phyloP scores from a whole-genome alignment of 305 asterid species.

The Ajuga reptans region DNA sequence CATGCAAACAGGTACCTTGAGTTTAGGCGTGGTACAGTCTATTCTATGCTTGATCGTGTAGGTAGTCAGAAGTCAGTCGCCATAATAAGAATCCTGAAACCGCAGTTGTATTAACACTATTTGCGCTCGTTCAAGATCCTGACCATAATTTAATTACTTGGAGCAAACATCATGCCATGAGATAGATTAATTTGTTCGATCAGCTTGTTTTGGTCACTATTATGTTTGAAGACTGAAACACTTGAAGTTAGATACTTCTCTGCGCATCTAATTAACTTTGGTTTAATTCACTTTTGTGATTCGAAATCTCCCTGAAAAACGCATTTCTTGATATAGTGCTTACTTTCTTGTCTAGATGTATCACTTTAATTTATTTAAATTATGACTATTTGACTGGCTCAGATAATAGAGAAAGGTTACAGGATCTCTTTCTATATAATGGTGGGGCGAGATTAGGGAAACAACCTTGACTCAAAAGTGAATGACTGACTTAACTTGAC shows the following conservation, averaged over 20 bases:
- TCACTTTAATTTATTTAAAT: background rate
- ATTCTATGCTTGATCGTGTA: background rate
- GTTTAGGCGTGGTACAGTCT: background rate
- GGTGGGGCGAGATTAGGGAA: background rate
- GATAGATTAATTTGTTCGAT: background rate
- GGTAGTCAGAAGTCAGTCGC: background rate
- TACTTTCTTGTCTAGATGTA: background rate
- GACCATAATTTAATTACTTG: background rate
- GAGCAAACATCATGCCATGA: background rate
- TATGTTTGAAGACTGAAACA: background rate
- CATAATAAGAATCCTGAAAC: background rate
- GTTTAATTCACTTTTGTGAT: background rate
- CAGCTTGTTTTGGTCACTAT: background rate
- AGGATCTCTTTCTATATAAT: background rate
- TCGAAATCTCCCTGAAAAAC: background rate
- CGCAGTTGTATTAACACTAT: background rate
- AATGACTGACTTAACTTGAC: background rate
- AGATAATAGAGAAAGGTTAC: background rate
- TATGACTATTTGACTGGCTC: background rate
- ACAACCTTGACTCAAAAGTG: background rate
- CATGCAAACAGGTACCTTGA: constrained; percentile 4
- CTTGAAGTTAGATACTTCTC: background rate
- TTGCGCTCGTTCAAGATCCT: background rate
- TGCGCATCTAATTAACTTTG: background rate
- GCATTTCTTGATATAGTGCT: background rate